Percentiles rank a stretch among this genome's conserved stretches.
Conservation (phyloP, 2,329 filamentous ascomycete genomes). For the Xylaria sp. region DNA sequence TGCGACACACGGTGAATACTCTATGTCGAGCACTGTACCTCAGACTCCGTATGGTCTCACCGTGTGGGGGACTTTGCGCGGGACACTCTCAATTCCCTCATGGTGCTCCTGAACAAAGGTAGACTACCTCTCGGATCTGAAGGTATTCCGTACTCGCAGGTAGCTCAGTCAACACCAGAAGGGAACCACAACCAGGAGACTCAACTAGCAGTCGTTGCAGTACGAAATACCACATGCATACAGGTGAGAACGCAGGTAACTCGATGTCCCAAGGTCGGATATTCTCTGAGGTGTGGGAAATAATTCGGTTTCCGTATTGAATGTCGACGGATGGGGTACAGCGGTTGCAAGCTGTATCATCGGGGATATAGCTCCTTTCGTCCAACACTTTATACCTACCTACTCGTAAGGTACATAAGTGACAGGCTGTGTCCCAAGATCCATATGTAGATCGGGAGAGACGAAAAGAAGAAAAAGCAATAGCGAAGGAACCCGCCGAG, state of each 20-base stretch:
- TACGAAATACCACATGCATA: too few species aligned
- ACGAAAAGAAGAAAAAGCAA: slow-evolving; percentile 1
- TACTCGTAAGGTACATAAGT: not conserved
- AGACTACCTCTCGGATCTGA: too few species aligned
- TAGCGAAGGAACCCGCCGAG: not conserved
- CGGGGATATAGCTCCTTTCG: not conserved
- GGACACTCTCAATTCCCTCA: too few species aligned
- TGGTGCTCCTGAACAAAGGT: too few species aligned
- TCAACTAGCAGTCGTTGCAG: too few species aligned
- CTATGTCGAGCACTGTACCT: slow-evolving; percentile 5
- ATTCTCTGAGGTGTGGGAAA: not conserved
- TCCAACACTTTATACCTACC: not conserved
- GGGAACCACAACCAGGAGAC: too few species aligned
- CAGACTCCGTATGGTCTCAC: slow-evolving; percentile 1
- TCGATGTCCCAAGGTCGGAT: not conserved
- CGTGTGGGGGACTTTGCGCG: too few species aligned
- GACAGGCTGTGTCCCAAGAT: not conserved
- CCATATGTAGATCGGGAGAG: not conserved
- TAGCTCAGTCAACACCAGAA: too few species aligned
- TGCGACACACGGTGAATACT: not conserved
- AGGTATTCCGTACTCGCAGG: too few species aligned
- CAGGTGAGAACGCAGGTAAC: too few species aligned
- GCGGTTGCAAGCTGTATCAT: not conserved
- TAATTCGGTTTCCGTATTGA: not conserved
- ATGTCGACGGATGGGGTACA: not conserved